Base-by-base conservation (phyloP, 106 monocot genomes). In the Alisma plantagoaquatica region DNA sequence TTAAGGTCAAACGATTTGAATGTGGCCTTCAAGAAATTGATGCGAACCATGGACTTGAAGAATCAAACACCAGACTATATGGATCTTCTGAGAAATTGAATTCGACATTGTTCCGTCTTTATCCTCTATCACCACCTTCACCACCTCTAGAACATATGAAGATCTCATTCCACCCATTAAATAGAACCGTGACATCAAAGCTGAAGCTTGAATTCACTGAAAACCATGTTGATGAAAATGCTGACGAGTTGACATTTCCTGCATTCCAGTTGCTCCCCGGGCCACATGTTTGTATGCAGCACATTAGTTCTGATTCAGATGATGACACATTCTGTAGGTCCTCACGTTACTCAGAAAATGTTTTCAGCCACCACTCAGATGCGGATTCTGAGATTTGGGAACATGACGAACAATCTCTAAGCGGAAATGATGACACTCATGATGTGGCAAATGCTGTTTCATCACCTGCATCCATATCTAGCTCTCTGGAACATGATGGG, bases 101-200 rank as follows among this genome's bases (percentile, higher is more conserved):
- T 6, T 38, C 9, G 35, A 38, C 6, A 7, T 38, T 38, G 9
- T 14, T 38, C 9, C 14, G 14, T 7, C 6, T 38, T 38, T 38
- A 38, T 31, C 49, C 35, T 73, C 66, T 51, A 57, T 55, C 67
- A 25, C 90, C 90, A 20, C 86, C 82, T 6, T 92, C 92, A 32
- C 90, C 90, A 19, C 98, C 90, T 17, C 59, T 99, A n/a, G 79
- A 99, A 53, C 73, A 74, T 25, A 99, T 99, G 90, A 90, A 99
- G 59, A 66, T 90, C 32, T 90, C 89, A 35, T 82, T 81, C 53
- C 68, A 72, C 20, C 86, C 90, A 35, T 63, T 86, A 62, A 76
- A 79, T 71, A 50, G 62, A 16, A 60, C 57, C 12, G 65, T 71
- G 4, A 51, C 29, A n/a, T 68, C 70, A 22, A 75, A 62, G 46